These are phyloP conservation scores for Apiospora kogelbergensis DNA, from an alignment of 2,329 filamentous ascomycete species.

Conservation along the genomic window DNA sequence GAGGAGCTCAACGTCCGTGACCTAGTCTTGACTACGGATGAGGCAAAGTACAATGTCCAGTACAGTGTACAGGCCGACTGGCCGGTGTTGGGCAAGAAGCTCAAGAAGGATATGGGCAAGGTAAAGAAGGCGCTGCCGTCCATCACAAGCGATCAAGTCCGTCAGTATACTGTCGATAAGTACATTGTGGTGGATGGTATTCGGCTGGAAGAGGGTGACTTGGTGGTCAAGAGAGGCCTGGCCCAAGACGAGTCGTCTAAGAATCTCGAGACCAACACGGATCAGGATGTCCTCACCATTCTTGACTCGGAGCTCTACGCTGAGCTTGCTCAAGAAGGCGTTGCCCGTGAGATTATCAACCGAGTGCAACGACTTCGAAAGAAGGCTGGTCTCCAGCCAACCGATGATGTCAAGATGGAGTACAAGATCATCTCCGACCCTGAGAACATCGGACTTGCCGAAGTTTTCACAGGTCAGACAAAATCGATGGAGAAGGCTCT, in stretches of 20 bases:
- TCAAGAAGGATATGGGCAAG: slow-evolving; percentile 90
- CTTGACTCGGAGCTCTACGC: slow-evolving; percentile 81
- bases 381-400: slow-evolving; percentile 86
- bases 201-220: slow-evolving; percentile 75
- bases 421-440: slow-evolving; percentile 79
- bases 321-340: slow-evolving; percentile 82
- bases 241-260: slow-evolving; percentile 70
- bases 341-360: slow-evolving; percentile 91
- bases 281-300: slow-evolving; percentile 87
- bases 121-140: slow-evolving; percentile 87
- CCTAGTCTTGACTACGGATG: slow-evolving; percentile 79
- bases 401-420: slow-evolving; percentile 95
- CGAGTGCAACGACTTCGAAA: slow-evolving; percentile 91
- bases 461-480: slow-evolving; percentile 68
- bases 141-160: slow-evolving; percentile 78
- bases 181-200: slow-evolving; percentile 85
- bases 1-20: slow-evolving; percentile 92
- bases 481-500: slow-evolving; percentile 73
- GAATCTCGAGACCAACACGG: slow-evolving; percentile 82
- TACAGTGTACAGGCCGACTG: slow-evolving; percentile 91
- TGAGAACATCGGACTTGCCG: slow-evolving; percentile 68
- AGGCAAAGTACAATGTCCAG: slow-evolving; percentile 87
- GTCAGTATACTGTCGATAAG: slow-evolving; percentile 71
- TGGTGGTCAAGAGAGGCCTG: slow-evolving; percentile 78
- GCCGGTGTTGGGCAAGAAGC: slow-evolving; percentile 92